Evolutionary conservation across 2,329 filamentous ascomycete species (phyloP).

Genomic region (Bretziella fagacearum): DNA sequence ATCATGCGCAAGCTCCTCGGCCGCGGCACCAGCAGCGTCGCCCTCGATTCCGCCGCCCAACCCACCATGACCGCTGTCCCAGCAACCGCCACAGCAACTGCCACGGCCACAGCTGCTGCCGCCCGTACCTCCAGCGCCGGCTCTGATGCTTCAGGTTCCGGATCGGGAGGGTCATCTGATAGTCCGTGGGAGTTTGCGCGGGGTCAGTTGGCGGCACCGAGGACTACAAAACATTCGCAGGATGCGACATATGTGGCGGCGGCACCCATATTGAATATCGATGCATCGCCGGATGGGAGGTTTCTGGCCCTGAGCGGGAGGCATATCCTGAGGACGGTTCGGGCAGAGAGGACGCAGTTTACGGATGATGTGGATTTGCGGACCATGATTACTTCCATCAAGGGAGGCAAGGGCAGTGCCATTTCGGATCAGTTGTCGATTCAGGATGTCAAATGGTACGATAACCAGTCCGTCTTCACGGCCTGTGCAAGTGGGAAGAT

Average conservation of each 20-base stretch:
- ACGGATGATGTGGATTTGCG: slow-evolving; percentile 42
- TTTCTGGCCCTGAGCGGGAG: slow-evolving; percentile 40
- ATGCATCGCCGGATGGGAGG: slow-evolving; percentile 39
- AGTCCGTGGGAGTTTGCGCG: slow-evolving; percentile 1
- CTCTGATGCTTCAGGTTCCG: slow-evolving; percentile 20
- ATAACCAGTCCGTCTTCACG: slow-evolving; percentile 39
- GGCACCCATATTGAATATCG: slow-evolving; percentile 39
- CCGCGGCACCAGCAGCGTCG: slow-evolving; percentile 30
- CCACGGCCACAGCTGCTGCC: background rate
- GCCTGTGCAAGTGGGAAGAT: slow-evolving; percentile 48
- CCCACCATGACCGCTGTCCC: slow-evolving; percentile 25
- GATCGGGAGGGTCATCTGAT: slow-evolving; percentile 21
- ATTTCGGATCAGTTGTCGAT: slow-evolving; percentile 42
- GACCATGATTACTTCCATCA: slow-evolving; percentile 35
- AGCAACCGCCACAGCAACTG: slow-evolving; percentile 29
- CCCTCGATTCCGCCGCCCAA: slow-evolving; percentile 29
- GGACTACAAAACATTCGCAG: slow-evolving; percentile 38
- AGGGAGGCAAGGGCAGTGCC: slow-evolving; percentile 23
- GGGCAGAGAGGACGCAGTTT: slow-evolving; percentile 28
- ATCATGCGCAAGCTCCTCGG: slow-evolving; percentile 46
- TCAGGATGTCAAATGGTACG: slow-evolving; percentile 43
- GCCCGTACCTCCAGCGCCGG: background rate
- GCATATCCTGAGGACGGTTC: slow-evolving; percentile 44
- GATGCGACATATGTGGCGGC: slow-evolving; percentile 35
- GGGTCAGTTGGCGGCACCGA: background rate